These are phyloP conservation scores for Persicaria tinctoria DNA, from an alignment of 148 eudicot species.

Conservation along the genomic window DNA sequence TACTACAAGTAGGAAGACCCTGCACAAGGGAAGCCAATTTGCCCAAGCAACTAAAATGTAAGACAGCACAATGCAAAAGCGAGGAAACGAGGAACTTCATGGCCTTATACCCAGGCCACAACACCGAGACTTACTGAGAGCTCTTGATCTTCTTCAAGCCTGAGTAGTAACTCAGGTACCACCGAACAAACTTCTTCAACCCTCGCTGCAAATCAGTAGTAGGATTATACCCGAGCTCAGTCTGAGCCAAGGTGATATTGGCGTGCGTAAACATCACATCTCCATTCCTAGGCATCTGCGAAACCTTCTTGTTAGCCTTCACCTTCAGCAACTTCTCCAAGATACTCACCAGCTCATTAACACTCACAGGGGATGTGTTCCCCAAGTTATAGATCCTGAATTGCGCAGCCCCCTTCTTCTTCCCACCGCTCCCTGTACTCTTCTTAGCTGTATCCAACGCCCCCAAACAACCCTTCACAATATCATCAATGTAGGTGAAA, in stretches of 20 bases:
- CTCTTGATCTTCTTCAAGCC: constrained; percentile 36
- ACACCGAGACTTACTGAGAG: constrained; percentile 22
- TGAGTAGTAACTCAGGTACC: constrained; percentile 49
- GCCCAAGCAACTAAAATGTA: constrained; percentile 6
- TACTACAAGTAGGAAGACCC: constrained; percentile 15
- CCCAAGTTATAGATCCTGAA: constrained; percentile 66
- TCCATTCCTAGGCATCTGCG: constrained; percentile 61
- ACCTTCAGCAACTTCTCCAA: constrained; percentile 61
- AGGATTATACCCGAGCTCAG: constrained; percentile 63
- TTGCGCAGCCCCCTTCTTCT: constrained; percentile 56
- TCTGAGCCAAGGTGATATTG: constrained; percentile 54
- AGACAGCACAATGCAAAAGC: background rate
- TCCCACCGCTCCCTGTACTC: constrained; percentile 69
- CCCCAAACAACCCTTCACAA: constrained; percentile 68
- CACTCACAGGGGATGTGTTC: constrained; percentile 59
- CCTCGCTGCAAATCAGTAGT: constrained; percentile 55
- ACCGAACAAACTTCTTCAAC: constrained; percentile 68
- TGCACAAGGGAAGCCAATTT: constrained; percentile 12
- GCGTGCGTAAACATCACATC: constrained; percentile 68
- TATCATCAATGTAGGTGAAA: constrained; percentile 75
- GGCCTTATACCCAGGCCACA: background rate
- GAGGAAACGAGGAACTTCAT: background rate
- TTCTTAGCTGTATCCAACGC: constrained; percentile 65
- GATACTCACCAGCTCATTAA: constrained; percentile 45
- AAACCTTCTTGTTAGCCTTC: constrained; percentile 44